phyloP scores from a whole-genome alignment of 2,329 filamentous ascomycete species.

The Fusarium mangiferae region DNA sequence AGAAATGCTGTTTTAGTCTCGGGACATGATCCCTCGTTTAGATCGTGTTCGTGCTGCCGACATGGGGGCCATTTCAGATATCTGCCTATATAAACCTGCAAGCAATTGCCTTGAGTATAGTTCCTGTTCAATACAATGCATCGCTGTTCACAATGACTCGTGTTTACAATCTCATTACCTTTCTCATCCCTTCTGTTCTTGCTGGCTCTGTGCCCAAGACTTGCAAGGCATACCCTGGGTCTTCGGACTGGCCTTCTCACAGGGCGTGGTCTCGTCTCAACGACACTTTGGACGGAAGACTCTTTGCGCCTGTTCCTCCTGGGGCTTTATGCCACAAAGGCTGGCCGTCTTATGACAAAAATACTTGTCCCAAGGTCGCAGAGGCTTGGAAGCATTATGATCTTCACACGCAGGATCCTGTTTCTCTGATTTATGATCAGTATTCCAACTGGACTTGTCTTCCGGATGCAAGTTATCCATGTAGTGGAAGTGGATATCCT shows the following conservation, averaged over 20 bases:
- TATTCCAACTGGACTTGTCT: constrained; percentile 63
- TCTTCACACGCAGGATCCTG: constrained; percentile 44
- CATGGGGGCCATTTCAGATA: not conserved
- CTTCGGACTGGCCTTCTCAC: constrained; percentile 59
- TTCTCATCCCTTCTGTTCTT: not conserved
- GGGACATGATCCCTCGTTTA: constrained; percentile 25
- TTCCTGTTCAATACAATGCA: no score
- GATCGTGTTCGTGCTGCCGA: not conserved
- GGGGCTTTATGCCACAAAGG: constrained; percentile 45
- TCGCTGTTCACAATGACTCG: constrained; percentile 13
- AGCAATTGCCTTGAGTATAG: accelerated
- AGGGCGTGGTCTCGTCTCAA: constrained; percentile 59
- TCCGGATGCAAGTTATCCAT: constrained; percentile 52
- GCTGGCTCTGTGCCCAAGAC: not conserved
- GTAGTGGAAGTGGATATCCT: constrained; percentile 48
- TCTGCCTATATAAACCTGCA: constrained; percentile 11
- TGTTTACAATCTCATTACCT: not conserved
- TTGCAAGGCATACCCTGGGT: constrained; percentile 61
- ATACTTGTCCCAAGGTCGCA: constrained; percentile 44
- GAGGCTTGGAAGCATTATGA: constrained; percentile 45
- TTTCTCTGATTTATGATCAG: constrained; percentile 52
- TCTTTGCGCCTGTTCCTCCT: constrained; percentile 55
- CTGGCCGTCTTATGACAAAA: constrained; percentile 41
- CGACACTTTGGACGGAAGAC: constrained; percentile 53
- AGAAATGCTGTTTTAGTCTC: constrained; percentile 16